Evolutionary conservation across 1,139 yeast genomes (phyloP), one percentile per base, ranked within the genome.

Genomic region (Blastobotrys capitulatus): DNA sequence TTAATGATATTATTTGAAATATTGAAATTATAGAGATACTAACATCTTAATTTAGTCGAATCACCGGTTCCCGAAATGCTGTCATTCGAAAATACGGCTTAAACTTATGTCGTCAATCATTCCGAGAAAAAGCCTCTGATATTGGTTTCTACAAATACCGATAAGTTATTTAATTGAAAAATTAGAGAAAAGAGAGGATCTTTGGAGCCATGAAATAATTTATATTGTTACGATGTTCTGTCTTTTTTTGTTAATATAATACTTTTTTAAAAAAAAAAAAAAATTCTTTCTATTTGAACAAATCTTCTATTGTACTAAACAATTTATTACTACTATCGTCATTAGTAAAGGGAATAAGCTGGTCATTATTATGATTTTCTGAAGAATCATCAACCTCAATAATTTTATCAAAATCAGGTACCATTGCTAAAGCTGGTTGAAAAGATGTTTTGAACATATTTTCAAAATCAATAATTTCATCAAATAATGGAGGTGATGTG

Each of bases 61-160:
- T 90, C 80, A 90, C 97, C 76, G 83, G 96, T 68, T 86, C 96
- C 77, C 97, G 92, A 92, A 77, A 89, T 70, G 98, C 98, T 83
- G 88, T 94, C 77, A 88, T 94, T 84, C 90, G 99, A 87, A 94
- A 94, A 84, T 94, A 94, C 94, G 98, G 95, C 73, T 82, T 94
- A 74, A 86, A 88, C 89, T 83, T 94, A 83, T 92, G 97, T 81
- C 95, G 99, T 86, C 99, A 94, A 83, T 92, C 97, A 80, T 94
- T 94, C 97, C 90, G 99, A 84, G 99, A 94, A 81, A 90, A 83
- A 81, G 98, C 98, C 70, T 75, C 81, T 75, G 97, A 92, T 79
- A 94, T 94, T 73, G 99, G 99, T 74, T 94, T 94, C 95, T 77
- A 82, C 92, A 94, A 94, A 83, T 86, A 79, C 92, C 92, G 96